Conservation (phyloP, 257 asterid genomes). For the Solanum commersonii region DNA sequence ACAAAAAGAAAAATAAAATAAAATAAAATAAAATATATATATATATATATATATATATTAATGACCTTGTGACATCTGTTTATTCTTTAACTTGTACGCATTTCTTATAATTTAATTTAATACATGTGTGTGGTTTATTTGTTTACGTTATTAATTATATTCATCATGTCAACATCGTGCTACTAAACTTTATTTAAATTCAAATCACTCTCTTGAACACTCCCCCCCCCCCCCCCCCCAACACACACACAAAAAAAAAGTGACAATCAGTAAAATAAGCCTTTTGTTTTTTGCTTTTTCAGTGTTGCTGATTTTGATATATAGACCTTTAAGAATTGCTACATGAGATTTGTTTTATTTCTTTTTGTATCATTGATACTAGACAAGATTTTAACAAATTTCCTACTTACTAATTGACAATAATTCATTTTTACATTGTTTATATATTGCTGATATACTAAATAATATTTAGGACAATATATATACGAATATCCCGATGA, state of each 20-base stretch:
- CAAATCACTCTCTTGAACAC: background rate
- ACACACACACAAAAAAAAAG: background rate
- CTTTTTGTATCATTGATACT: background rate
- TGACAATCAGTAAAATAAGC: background rate
- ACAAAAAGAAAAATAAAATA: background rate
- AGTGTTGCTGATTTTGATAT: background rate
- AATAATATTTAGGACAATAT: background rate
- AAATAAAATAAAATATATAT: too few species aligned
- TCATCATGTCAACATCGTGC: background rate
- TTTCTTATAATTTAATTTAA: background rate
- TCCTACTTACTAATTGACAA: background rate
- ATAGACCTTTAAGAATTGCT: background rate
- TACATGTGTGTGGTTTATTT: background rate
- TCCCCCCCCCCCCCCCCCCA: background rate
- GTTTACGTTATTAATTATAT: background rate
- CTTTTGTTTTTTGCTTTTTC: background rate
- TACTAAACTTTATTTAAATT: background rate
- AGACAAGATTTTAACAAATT: background rate
- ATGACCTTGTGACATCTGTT: background rate
- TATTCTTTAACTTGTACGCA: background rate
- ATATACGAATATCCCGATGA: background rate
- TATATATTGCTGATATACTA: background rate
- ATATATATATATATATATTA: background rate
- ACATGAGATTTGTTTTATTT: background rate
- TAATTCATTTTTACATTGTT: background rate